Evolutionary conservation across 805 yeast species (phyloP).

Genomic region (Yamadazyma sp.): DNA sequence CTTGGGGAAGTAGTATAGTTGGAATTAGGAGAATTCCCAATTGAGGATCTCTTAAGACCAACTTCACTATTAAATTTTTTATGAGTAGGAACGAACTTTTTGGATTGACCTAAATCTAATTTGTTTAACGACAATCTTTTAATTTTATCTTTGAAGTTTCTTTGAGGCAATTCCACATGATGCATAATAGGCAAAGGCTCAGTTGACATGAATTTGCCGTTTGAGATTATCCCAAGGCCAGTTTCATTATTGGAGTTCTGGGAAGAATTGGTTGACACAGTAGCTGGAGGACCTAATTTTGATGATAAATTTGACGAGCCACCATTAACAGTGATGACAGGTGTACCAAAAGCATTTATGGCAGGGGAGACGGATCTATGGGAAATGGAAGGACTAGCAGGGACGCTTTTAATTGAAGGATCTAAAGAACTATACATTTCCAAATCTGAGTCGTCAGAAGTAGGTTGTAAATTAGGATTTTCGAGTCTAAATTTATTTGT

Average conservation of each 20-base stretch:
- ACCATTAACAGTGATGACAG: neutral
- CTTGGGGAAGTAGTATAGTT: too few relatives aligned
- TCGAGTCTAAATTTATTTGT: conserved; percentile 19
- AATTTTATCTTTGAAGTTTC: conserved; percentile 2
- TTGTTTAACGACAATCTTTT: conserved; percentile 12
- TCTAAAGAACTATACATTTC: conserved; percentile 11
- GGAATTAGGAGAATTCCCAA: too few relatives aligned
- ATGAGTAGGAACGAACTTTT: conserved; percentile 8
- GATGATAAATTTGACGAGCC: too few relatives aligned
- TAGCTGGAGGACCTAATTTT: conserved; percentile 1
- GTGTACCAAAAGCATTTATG: neutral
- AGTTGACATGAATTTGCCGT: conserved; percentile 3
- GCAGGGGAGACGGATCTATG: too few relatives aligned
- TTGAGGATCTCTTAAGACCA: conserved; percentile 1
- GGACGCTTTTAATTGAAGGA: conserved; percentile 9
- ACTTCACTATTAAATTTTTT: conserved; percentile 9
- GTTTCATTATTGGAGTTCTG: too few relatives aligned
- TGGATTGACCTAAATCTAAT: conserved; percentile 3
- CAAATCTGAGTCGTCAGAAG: conserved; percentile 4
- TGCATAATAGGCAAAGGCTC: conserved; percentile 1
- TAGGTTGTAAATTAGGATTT: conserved; percentile 26
- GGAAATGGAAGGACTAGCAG: conserved; percentile 12
- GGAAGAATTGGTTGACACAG: conserved; percentile 1
- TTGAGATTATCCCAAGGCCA: too few relatives aligned
- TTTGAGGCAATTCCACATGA: neutral